Base-by-base conservation (phyloP, 768 basidiomycete genomes). In the Podaxis rugospora region DNA sequence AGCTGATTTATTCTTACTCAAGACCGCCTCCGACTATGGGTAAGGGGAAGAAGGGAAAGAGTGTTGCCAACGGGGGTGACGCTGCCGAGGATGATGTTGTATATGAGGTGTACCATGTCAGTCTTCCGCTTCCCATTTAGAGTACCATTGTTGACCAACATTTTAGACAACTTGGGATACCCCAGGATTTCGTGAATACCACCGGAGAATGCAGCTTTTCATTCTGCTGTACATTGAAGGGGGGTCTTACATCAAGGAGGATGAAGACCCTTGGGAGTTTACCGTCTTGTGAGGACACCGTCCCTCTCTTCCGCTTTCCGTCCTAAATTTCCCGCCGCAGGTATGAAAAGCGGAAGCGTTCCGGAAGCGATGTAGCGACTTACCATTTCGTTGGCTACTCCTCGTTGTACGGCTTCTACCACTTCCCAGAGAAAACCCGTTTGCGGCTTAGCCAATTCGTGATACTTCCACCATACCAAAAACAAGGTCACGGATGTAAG, bases 301-400 rank as follows among this genome's bases (percentile, higher is more conserved):
- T 32, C 28, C 50, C 23, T 6, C 42, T 47, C 14, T 55, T 50
- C 36, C 40, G 23, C 9, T 32, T 27, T 49, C 18, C 49, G 46
- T 28, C 39, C 21, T 39, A 37, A 25, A 46, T 18, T 25, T 28
- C 56, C 56, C 35, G 55, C 25, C 52, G 7, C 68, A 96, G 93
- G 56, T 97, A 87, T 70, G 93, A 98, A 74, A 92, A 89, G 67
- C 85, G 93, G 32, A 88, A 85, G 69, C 80, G 88, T 62, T 75
- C 72, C 40, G 66, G 76, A 16, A 77, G 83, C 5, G 74, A 80
- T 63, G 78, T 79, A 2, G 65, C 75, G 13, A 84, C 88, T 4
- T 96, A 97, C 72, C 96, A 98, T 75, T 97, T 98, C 66, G 82
- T 90, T 51, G 96, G 96, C 9, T 99, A 96, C 73, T 91, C 93